These are phyloP conservation scores for Arachis hypogaea DNA, from an alignment of 306 rosid genomes.

Conservation along the genomic window DNA sequence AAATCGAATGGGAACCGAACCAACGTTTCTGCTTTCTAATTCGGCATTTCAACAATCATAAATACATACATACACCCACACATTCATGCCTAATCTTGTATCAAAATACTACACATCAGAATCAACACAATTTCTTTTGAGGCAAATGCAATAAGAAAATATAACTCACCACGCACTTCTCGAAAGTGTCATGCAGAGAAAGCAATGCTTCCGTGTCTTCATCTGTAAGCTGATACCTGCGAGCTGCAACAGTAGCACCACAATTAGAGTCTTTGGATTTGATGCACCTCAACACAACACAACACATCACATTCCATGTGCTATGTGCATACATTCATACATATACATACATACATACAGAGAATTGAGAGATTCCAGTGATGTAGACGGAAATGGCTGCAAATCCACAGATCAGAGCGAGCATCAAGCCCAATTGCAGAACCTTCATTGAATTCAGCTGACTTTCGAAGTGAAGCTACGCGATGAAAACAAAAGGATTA, in stretches of 20 bases:
- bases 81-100: background rate
- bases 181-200: constrained; percentile 65
- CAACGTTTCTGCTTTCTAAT: background rate
- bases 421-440: constrained; percentile 49
- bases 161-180: constrained; percentile 86
- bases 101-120: background rate
- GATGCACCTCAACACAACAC: background rate
- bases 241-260: constrained; percentile 46
- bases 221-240: constrained; percentile 50
- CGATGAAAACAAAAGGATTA: background rate
- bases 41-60: background rate
- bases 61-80: no score
- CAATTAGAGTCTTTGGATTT: constrained; percentile 26
- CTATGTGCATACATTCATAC: background rate
- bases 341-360: constrained; percentile 55
- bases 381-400: constrained; percentile 53
- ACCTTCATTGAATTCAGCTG: constrained; percentile 42
- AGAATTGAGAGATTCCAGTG: constrained; percentile 50
- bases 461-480: constrained; percentile 1
- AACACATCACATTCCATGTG: background rate
- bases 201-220: constrained; percentile 73
- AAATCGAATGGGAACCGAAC: constrained; percentile 3
- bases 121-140: background rate
- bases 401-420: constrained; percentile 53
- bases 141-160: constrained; percentile 16